A percentile compares a stretch with the other conserved stretches of the same genome.
Conservation (phyloP, 306 rosid genomes). For the Inga laurina region DNA sequence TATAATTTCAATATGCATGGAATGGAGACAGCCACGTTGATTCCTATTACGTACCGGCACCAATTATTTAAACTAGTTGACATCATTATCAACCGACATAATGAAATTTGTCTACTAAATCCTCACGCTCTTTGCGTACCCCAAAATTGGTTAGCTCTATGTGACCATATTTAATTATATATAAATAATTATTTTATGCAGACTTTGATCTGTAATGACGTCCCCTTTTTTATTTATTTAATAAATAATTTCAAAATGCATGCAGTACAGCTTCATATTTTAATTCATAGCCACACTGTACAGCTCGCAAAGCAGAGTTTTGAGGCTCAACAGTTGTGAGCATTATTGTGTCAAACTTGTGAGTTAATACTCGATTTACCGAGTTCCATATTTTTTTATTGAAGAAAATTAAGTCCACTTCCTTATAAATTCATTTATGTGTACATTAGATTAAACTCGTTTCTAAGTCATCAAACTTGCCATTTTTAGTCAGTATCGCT, state of each 20-base stretch:
- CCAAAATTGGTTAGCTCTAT: not conserved
- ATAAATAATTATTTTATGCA: not conserved
- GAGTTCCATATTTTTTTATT: too few species aligned
- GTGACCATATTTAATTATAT: not conserved
- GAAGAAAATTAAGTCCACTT: too few species aligned
- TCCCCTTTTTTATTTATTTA: not conserved
- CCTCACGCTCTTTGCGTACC: not conserved
- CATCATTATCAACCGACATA: slow-evolving; percentile 36
- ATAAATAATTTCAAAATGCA: not conserved
- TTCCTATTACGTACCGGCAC: not conserved
- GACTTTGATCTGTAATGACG: not conserved
- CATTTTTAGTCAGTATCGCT: too few species aligned
- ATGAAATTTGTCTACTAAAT: slow-evolving; percentile 28
- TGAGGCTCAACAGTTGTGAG: not conserved
- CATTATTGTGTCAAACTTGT: too few species aligned
- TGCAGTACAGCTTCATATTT: not conserved
- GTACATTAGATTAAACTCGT: too few species aligned
- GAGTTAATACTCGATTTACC: too few species aligned
- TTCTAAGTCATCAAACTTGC: too few species aligned
- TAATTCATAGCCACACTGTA: not conserved
- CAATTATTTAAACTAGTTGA: slow-evolving; percentile 26
- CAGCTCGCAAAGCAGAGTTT: not conserved
- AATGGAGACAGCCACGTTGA: slow-evolving; percentile 22
- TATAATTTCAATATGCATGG: not conserved
- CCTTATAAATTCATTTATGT: too few species aligned